Conservation (phyloP, 2,329 filamentous ascomycete species). For the Paraphoma sp. region DNA sequence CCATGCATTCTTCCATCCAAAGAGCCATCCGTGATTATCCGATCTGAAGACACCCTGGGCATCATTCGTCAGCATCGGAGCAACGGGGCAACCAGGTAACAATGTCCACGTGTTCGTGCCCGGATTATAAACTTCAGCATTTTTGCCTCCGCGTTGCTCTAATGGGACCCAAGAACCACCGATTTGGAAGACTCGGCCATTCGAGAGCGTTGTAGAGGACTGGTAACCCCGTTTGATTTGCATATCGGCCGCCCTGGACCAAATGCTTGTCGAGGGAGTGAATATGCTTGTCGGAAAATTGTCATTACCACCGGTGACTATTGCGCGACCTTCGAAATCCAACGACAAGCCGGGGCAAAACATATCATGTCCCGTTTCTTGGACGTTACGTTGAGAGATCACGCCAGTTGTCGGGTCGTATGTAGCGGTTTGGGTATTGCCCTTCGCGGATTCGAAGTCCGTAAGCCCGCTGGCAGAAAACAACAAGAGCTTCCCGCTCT, state of each 20-base stretch:
- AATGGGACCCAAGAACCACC: slow-evolving; percentile 61
- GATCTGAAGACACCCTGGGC: slow-evolving; percentile 29
- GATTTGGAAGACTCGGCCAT: slow-evolving; percentile 64
- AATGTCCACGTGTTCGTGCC: slow-evolving; percentile 28
- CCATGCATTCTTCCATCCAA: slow-evolving; percentile 25
- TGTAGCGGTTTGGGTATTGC: neutral
- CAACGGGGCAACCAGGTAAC: slow-evolving; percentile 21
- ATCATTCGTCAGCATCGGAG: slow-evolving; percentile 30
- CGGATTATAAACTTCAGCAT: slow-evolving; percentile 55
- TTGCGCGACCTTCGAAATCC: slow-evolving; percentile 56
- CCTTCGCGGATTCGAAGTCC: neutral
- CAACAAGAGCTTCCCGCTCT: too few relatives aligned
- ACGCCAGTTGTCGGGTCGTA: neutral
- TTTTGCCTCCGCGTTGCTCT: slow-evolving; percentile 58
- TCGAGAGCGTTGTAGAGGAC: slow-evolving; percentile 56
- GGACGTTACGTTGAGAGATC: slow-evolving; percentile 41
- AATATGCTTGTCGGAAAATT: slow-evolving; percentile 55
- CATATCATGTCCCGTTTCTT: slow-evolving; percentile 61
- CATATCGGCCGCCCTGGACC: slow-evolving; percentile 58
- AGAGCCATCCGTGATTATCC: slow-evolving; percentile 34
- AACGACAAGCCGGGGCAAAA: slow-evolving; percentile 63
- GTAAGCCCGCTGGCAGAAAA: too few relatives aligned
- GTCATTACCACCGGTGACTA: slow-evolving; percentile 63
- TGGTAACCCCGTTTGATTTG: slow-evolving; percentile 67
- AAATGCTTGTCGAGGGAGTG: slow-evolving; percentile 52